Evolutionary conservation across 257 asterid species (phyloP), one percentile per base, ranked within the genome.

Genomic region (Solanum chilense): DNA sequence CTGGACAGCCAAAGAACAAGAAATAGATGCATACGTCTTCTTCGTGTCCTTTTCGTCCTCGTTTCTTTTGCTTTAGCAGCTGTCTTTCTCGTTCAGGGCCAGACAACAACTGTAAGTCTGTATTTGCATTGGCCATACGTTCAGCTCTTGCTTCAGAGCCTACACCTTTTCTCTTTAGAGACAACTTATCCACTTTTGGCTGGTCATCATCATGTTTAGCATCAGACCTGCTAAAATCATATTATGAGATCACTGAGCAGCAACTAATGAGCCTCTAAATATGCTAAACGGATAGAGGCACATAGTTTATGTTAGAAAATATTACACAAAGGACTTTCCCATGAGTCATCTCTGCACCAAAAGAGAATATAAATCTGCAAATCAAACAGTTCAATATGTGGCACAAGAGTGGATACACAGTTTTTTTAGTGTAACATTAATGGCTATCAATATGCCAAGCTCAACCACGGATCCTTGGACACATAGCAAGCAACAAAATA

Each of bases 81-180:
- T 89, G 98, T 90, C 98, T 93, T 88, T 92, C 96, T 62, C 98
- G 92, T 91, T 97, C 99, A 73, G 96, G 97, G 85, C 91, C 96
- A 69, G 93, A 93, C 90, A 95, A 92, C 92, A 97, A 93, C 93
- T 95, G 98, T 88, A 96, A 91, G 91, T 97, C 99, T 85, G 95
- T 90, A 90, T 97, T 96, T 64, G 99, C 96, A 88, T 91, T 93
- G 89, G 92, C 97, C 93, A 95, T 85, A 83, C 93, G 98, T 87
- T 94, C 97, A 82, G 98, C 98, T 91, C 94, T 95, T 64, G 93
- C 98, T 92, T 95, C 95, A 14, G 99, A 97, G 75, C 99, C 99
- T 86, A 97, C 86, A 85, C 99, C 99, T 85, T 91, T 97, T 90
- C 92, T 95, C 95, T 92, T 97, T 90, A 97, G 76, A 25, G 93